phyloP scores from a whole-genome alignment of 2,329 filamentous ascomycete species.

The Samsoniella hepiali region DNA sequence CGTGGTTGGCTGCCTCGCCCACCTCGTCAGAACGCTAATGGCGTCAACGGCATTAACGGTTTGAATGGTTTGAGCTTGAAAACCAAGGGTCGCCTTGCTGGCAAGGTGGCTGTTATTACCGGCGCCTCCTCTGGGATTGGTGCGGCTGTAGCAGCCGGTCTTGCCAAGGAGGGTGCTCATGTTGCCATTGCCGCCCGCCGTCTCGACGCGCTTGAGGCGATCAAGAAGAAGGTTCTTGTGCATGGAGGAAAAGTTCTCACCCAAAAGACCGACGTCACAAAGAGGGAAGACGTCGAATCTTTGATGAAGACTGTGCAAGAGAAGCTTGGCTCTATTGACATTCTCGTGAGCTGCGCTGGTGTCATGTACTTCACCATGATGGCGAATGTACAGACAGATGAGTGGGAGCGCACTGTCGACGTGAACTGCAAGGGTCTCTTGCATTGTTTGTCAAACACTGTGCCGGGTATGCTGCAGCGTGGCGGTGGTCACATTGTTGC shows the following conservation, averaged over 20 bases:
- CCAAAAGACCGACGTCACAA: constrained; percentile 70
- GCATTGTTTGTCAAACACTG: constrained; percentile 65
- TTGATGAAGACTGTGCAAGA: constrained; percentile 58
- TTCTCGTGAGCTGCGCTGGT: constrained; percentile 75
- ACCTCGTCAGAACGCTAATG: constrained; percentile 47
- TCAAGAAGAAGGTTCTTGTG: constrained; percentile 58
- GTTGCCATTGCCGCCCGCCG: constrained; percentile 71
- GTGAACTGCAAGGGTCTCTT: constrained; percentile 84
- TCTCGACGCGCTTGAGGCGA: constrained; percentile 61
- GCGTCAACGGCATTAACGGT: constrained; percentile 22
- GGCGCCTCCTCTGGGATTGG: constrained; percentile 79
- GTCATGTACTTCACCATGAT: constrained; percentile 92
- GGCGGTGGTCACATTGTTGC: constrained; percentile 71
- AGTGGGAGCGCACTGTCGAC: constrained; percentile 80
- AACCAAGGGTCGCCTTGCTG: constrained; percentile 57
- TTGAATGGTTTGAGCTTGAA: constrained; percentile 19
- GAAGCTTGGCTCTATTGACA: constrained; percentile 69
- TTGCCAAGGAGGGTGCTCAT: constrained; percentile 68
- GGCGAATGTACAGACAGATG: constrained; percentile 68
- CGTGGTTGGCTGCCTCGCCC: constrained; percentile 70
- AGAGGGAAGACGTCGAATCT: constrained; percentile 60
- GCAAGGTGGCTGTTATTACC: constrained; percentile 71
- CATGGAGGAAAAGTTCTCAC: constrained; percentile 63
- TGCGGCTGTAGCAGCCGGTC: constrained; percentile 65
- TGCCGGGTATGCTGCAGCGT: constrained; percentile 69